A percentile compares a stretch with the other conserved stretches of the same genome.
phyloP scores from a whole-genome alignment of 805 yeast species.

The Candida berthetii region DNA sequence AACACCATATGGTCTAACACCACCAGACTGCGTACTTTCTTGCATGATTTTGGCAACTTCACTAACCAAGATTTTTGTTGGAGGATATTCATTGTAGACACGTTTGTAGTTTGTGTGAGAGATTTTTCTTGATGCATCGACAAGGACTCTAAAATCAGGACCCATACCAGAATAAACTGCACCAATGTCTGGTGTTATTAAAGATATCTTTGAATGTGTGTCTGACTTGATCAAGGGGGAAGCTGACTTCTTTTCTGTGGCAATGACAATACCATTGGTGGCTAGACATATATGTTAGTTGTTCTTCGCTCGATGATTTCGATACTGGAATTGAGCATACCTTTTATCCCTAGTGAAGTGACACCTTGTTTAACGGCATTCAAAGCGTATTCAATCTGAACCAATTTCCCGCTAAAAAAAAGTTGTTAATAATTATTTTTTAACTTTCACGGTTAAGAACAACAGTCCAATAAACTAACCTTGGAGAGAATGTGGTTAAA shows the following conservation, averaged over 20 bases:
- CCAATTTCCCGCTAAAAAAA: conserved; percentile 76
- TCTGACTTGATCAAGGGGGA: conserved; percentile 74
- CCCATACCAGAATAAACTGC: conserved; percentile 99
- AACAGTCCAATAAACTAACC: conserved; percentile 33
- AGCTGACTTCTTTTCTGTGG: conserved; percentile 89
- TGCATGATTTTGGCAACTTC: conserved; percentile 97
- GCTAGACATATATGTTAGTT: conserved; percentile 32
- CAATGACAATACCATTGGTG: conserved; percentile 92
- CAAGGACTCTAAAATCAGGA: conserved; percentile 92
- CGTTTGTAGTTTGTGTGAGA: conserved; percentile 92
- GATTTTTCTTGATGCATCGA: conserved; percentile 88
- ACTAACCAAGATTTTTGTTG: conserved; percentile 87
- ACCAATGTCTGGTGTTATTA: conserved; percentile 92
- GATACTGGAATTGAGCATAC: too few species aligned
- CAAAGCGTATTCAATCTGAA: conserved; percentile 95
- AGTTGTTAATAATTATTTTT: background rate
- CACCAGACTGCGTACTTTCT: conserved; percentile 98
- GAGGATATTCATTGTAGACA: conserved; percentile 94
- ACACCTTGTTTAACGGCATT: conserved; percentile 98
- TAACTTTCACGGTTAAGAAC: background rate
- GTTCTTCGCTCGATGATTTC: too few species aligned
- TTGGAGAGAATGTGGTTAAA: conserved; percentile 94
- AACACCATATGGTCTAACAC: conserved; percentile 98
- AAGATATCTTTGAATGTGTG: conserved; percentile 69
- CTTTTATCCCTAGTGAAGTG: conserved; percentile 85